Conservation (phyloP, 2,329 filamentous ascomycete species). For the Magnaporthiopsis poae region DNA sequence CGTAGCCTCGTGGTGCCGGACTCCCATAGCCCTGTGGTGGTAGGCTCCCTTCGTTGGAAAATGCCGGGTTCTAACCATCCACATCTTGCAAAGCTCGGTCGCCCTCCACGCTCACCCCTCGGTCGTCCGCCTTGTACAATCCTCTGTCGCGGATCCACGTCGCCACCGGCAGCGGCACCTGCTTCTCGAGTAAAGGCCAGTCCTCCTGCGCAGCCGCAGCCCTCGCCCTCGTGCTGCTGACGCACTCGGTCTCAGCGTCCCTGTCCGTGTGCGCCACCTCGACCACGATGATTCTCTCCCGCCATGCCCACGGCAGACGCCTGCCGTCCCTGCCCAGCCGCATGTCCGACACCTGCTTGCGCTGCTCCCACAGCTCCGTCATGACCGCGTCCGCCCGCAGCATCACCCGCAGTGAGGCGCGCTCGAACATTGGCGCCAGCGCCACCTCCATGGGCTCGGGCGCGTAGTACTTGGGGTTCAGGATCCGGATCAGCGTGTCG, state of each 20-base stretch:
- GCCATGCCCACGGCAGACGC: constrained; percentile 49
- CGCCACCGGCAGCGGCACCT: constrained; percentile 49
- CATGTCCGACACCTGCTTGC: constrained; percentile 42
- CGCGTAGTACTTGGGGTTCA: constrained; percentile 62
- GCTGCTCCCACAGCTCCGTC: constrained; percentile 46
- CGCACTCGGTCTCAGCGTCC: constrained; percentile 20
- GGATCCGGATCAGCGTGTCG: constrained; percentile 65
- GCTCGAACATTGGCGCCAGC: constrained; percentile 53
- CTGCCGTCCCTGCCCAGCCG: constrained; percentile 34
- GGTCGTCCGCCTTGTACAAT: constrained; percentile 38
- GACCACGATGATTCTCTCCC: constrained; percentile 48
- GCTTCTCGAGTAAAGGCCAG: constrained; percentile 33
- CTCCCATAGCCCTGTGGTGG: too few relatives aligned
- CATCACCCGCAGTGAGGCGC: constrained; percentile 53
- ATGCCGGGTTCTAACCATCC: too few relatives aligned
- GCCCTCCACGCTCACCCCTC: too few relatives aligned
- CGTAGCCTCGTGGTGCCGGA: too few relatives aligned
- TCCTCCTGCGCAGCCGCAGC: constrained; percentile 40
- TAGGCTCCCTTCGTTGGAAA: too few relatives aligned
- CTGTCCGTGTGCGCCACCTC: constrained; percentile 32
- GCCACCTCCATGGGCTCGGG: constrained; percentile 22
- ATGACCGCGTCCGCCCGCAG: constrained; percentile 52
- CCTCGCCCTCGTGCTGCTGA: constrained; percentile 56
- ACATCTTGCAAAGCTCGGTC: too few relatives aligned
- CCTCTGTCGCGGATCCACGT: constrained; percentile 46